These are phyloP conservation scores for Mesotaenium endlicherianum DNA, from an alignment of 139 green algal species.

Conservation along the genomic window DNA sequence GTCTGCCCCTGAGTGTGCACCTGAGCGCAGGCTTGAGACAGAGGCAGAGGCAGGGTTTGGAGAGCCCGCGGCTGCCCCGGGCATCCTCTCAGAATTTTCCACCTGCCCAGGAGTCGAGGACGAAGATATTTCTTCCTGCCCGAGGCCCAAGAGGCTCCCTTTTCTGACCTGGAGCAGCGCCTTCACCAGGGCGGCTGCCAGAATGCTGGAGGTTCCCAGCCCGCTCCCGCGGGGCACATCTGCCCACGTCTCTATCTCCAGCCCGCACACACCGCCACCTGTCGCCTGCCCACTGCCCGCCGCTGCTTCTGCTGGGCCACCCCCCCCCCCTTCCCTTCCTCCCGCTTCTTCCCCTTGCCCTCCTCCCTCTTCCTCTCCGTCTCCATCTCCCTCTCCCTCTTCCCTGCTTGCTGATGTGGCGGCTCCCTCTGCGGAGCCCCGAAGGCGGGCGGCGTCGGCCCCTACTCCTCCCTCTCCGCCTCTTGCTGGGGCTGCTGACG, in stretches of 20 bases:
- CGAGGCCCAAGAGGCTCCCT: no score
- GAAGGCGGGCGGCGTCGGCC: neutral
- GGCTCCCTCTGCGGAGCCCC: neutral
- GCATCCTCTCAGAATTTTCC: no score
- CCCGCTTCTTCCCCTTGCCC: no score
- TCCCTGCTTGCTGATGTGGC: neutral
- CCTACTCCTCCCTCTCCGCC: neutral
- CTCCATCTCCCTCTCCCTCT: neutral
- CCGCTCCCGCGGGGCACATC: slow-evolving; percentile 47
- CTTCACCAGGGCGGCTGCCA: slow-evolving; percentile 46
- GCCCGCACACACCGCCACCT: neutral
- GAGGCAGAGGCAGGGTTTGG: no score
- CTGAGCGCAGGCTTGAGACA: no score
- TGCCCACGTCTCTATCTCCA: slow-evolving; percentile 36
- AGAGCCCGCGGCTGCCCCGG: no score
- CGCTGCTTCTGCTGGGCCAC: neutral
- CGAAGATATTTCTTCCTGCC: no score
- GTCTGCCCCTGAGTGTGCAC: no score
- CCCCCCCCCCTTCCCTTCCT: no score
- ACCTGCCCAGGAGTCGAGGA: no score
- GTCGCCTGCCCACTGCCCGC: neutral
- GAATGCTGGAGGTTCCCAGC: slow-evolving; percentile 47
- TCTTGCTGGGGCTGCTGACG: neutral
- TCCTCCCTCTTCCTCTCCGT: neutral
- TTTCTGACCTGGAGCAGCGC: slow-evolving; percentile 19